Base-by-base conservation (phyloP, 805 yeast genomes). In the Candida ascalaphidarum region DNA sequence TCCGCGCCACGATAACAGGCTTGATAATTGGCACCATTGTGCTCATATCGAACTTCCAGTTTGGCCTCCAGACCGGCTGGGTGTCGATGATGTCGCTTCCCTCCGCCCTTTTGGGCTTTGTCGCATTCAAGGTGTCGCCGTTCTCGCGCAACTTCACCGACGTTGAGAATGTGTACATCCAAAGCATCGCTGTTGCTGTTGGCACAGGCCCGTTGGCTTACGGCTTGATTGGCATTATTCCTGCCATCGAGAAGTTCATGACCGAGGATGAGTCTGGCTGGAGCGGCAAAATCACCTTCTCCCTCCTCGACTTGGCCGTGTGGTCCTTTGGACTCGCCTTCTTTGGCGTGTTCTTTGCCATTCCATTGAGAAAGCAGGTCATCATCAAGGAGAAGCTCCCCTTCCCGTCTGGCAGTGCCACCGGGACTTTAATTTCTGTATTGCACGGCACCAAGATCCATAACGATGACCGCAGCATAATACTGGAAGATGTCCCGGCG, bases 1-100 rank as follows among this genome's bases (percentile, higher is more conserved):
- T 75, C 3, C 58, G 95, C 28, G 79, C 92, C 3, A 74, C 84
- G 0, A 20, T 77, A 1, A 82, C 79, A 1, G 97, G 97, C 0
- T 58, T 89, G 15, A 41, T 61, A 1, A 85, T 89, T n/a, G 98
- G 98, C 1, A 73, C 96, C 0, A 57, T 89, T 16, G 88, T 92
- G 18, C 62, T 92, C 15, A 62, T 86, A 11, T 84, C 96, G 4
- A 89, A 89, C 53, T 92, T 92, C 58, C 97, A 89, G 50, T 89
- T 89, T 50, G 98, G 97, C 1, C 61, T 89, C 13, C 98, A 89
- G 49, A 89, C 96, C 0, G 98, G 98, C 2, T 89, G 98, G 98
- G 96, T 92, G 5, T 85, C 96, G 8, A 89, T 89, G 98, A 92
- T 89, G 98, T 82, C 95, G 14, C 61, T 89, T 30, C 97, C 98